phyloP scores from a whole-genome alignment of 2,329 filamentous ascomycete genomes.

The Fusarium sp. region DNA sequence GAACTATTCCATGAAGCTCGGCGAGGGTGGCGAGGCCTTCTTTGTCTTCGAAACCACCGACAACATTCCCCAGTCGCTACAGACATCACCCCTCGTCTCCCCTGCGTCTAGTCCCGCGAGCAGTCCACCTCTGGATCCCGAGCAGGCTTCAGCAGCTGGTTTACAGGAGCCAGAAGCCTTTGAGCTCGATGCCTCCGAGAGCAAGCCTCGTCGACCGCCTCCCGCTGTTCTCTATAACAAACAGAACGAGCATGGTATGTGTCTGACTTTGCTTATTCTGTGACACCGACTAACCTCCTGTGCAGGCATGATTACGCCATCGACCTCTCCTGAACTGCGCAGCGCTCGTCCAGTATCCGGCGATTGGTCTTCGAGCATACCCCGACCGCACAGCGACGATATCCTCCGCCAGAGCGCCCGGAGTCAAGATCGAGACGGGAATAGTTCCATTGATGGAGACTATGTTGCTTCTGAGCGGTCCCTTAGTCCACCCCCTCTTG shows the following conservation, averaged over 20 bases:
- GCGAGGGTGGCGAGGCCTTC: slow-evolving; percentile 97
- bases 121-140: slow-evolving; percentile 75
- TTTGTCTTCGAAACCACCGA: slow-evolving; percentile 98
- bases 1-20: slow-evolving; percentile 97
- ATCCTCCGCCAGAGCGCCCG: slow-evolving; percentile 62
- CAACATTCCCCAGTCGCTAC: slow-evolving; percentile 89
- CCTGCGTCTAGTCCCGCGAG: slow-evolving; percentile 88
- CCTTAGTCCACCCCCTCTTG: slow-evolving; percentile 80
- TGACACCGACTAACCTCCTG: slow-evolving; percentile 6
- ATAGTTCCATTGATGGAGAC: slow-evolving; percentile 52
- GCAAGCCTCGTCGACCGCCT: slow-evolving; percentile 57
- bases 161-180: slow-evolving; percentile 78
- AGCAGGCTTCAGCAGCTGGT: slow-evolving; percentile 43
- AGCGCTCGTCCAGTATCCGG: slow-evolving; percentile 60
- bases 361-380: slow-evolving; percentile 61
- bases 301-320: slow-evolving; percentile 63
- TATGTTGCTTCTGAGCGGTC: slow-evolving; percentile 67
- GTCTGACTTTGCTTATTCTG: not conserved
- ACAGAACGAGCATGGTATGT: slow-evolving; percentile 47
- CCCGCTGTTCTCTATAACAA: slow-evolving; percentile 55
- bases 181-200: slow-evolving; percentile 66
- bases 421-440: slow-evolving; percentile 49
- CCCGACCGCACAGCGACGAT: slow-evolving; percentile 67
- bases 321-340: slow-evolving; percentile 64
- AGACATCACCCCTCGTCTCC: slow-evolving; percentile 94